Conservation (phyloP, 805 yeast species). For the Nakazawaea populi region DNA sequence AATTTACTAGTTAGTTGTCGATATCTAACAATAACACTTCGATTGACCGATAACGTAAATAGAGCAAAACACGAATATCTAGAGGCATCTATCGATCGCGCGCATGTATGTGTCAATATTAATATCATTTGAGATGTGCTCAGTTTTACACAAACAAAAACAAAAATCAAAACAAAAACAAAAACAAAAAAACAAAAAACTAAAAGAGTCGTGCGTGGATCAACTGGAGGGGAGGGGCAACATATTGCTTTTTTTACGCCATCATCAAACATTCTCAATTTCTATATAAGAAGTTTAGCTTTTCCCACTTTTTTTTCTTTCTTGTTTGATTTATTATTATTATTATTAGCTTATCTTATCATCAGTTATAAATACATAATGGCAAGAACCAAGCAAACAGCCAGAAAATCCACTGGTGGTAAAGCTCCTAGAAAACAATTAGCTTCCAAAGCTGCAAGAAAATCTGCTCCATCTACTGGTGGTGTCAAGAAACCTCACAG, state of each 20-base stretch:
- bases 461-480: slow-evolving; percentile 86
- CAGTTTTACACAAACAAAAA: slow-evolving; percentile 6
- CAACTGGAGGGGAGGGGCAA: no score
- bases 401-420: slow-evolving; percentile 95
- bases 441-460: slow-evolving; percentile 91
- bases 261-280: background rate
- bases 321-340: background rate
- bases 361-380: slow-evolving; percentile 31
- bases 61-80: no score
- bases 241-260: background rate
- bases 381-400: slow-evolving; percentile 95
- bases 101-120: background rate
- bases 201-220: background rate
- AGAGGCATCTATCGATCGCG: background rate
- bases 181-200: background rate
- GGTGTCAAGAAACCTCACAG: slow-evolving; percentile 95
- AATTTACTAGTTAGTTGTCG: no score
- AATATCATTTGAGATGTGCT: background rate
- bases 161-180: background rate
- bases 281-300: background rate
- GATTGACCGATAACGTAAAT: no score
- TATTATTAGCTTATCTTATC: slow-evolving; percentile 3
- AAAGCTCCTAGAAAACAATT: slow-evolving; percentile 93
- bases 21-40: no score
- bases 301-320: slow-evolving; percentile 6